Conservation (phyloP, 352 stramenopile genomes). For the Phytophthora agathidicida region DNA sequence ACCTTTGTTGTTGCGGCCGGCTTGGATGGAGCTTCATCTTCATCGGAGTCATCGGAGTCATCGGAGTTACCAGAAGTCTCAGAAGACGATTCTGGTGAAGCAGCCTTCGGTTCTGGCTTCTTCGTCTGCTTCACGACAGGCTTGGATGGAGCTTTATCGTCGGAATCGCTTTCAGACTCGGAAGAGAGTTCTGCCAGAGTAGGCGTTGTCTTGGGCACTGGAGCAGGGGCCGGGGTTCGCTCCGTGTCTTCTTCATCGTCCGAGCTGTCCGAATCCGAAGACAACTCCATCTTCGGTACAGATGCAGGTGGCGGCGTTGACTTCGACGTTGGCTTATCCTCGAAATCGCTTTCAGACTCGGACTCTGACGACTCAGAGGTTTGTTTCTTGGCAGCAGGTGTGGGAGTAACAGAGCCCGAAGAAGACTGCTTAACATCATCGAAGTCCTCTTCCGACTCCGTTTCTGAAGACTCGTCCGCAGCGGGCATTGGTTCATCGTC, state of each 20-base stretch:
- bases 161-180: conserved; percentile 20
- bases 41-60: conserved; percentile 4
- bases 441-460: conserved; percentile 38
- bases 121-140: conserved; percentile 10
- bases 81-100: conserved; percentile 9
- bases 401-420: neutral
- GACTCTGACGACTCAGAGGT: conserved; percentile 3
- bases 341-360: conserved; percentile 17
- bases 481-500: conserved; percentile 21
- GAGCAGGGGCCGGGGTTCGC: conserved; percentile 1
- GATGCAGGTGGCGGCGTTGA: neutral
- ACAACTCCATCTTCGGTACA: conserved; percentile 15
- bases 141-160: conserved; percentile 19
- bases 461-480: conserved; percentile 1
- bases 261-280: conserved; percentile 14
- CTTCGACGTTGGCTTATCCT: conserved; percentile 10
- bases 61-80: conserved; percentile 13
- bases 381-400: neutral
- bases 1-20: conserved; percentile 1
- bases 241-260: conserved; percentile 15
- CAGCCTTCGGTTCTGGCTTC: conserved; percentile 15
- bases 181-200: conserved; percentile 30
- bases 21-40: conserved; percentile 16
- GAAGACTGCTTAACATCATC: conserved; percentile 29
- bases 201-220: conserved; percentile 6